These are phyloP conservation scores for Symbiodinium pilosum DNA, from an alignment of 73 alveolate species.

Conservation along the genomic window DNA sequence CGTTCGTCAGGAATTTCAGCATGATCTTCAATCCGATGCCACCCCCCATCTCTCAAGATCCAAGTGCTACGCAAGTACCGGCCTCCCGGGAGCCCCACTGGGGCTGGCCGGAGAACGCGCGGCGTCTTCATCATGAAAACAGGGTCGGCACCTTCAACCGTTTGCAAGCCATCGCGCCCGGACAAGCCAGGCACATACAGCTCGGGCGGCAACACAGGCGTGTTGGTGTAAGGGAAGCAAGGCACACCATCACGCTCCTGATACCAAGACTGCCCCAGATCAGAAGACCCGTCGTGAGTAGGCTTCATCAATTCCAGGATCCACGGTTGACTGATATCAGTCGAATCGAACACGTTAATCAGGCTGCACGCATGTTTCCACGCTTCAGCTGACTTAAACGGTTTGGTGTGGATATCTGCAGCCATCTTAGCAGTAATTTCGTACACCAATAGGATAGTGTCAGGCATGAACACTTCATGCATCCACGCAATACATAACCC, in stretches of 20 bases:
- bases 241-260: not conserved
- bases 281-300: not conserved
- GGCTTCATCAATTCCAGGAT: not conserved
- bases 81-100: not conserved
- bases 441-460: not conserved
- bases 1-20: not conserved
- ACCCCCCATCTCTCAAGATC: not conserved
- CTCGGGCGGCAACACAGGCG: not conserved
- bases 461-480: not conserved
- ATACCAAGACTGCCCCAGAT: not conserved
- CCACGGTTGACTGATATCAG: not conserved
- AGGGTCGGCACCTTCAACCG: not conserved
- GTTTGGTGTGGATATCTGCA: conserved; percentile 30
- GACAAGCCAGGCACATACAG: not conserved
- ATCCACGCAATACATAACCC: not conserved
- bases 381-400: not conserved
- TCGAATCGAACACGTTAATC: not conserved
- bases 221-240: not conserved
- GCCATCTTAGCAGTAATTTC: conserved; percentile 22
- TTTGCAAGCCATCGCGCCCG: not conserved
- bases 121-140: not conserved
- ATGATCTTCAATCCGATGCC: not conserved
- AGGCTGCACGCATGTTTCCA: conserved; percentile 25
- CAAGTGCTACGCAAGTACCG: not conserved
- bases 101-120: not conserved